Base-by-base conservation (phyloP, 257 asterid species). In the Capsicum baccatum region DNA sequence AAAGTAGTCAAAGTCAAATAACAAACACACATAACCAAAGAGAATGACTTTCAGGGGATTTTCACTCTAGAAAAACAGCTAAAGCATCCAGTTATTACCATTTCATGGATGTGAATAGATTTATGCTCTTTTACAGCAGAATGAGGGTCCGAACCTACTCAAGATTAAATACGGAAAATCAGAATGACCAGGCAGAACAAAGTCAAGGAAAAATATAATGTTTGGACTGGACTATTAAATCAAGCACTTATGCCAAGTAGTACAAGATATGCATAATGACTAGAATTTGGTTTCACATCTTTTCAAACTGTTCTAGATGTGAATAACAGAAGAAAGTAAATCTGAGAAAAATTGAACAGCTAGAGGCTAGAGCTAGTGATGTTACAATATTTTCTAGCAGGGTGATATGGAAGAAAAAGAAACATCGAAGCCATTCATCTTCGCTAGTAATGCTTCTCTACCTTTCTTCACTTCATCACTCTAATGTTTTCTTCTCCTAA, bases 111-210 rank as follows among this genome's bases (percentile, higher is more conserved):
- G 88, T 91, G 94, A 84, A 96, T 90, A 33, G 97, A 90, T 50
- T 83, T 91, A 90, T 94, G 91, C 85, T 94, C 88, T 88, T 89
- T 89, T 84, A 96, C 79, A n/a, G 98, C 93, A 82, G 85, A 84
- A 84, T 96, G 97, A 19, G 97, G 99, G 57, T 93, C 98, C 6
- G 98, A 90, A 90, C 99, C 99, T 96, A 81, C 69, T 26, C 76
- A 87, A 89, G 85, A 84, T 84, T 70, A 26, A 76, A 15, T 52
- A 76, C 21, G 1, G 8, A 54, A 52, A 52, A 87, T 83, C 50
- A 87, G 57, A 56, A 58, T 21, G 54, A 57, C 50, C 83, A 79
- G 88, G 83, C 84, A 86, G 68, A 68, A 83, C 37, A 85, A 68
- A 21, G 74, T 37, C 6, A 16, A 84, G 66, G 47, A 55, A 47